Conservation (phyloP, 2,329 filamentous ascomycete genomes). For the Hirsutella minnesotensis region DNA sequence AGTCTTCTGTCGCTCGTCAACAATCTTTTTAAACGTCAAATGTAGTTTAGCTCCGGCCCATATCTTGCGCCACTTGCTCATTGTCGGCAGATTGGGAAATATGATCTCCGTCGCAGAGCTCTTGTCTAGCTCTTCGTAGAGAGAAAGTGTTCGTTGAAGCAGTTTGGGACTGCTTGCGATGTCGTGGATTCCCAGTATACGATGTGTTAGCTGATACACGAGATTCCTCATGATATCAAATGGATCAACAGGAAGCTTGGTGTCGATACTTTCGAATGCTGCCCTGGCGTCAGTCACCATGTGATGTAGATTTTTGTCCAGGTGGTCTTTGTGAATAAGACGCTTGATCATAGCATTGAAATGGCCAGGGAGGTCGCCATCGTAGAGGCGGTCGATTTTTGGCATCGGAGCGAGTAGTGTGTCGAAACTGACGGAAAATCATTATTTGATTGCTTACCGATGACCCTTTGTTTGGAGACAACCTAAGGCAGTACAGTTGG, state of each 20-base stretch:
- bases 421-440: constrained; percentile 16
- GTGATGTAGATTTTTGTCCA: constrained; percentile 24
- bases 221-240: constrained; percentile 40
- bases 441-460: no score
- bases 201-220: constrained; percentile 44
- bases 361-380: constrained; percentile 11
- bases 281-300: constrained; percentile 28
- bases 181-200: constrained; percentile 39
- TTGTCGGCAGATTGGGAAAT: constrained; percentile 38
- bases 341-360: constrained; percentile 18
- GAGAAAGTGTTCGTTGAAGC: constrained; percentile 26
- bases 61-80: constrained; percentile 27
- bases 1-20: constrained; percentile 29
- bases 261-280: constrained; percentile 1
- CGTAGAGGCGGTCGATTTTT: constrained; percentile 8
- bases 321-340: constrained; percentile 24
- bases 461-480: no score
- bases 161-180: constrained; percentile 34
- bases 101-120: constrained; percentile 33
- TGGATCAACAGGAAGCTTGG: constrained; percentile 24
- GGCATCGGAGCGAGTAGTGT: constrained; percentile 18
- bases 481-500: no score
- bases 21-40: constrained; percentile 33
- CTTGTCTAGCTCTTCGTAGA: constrained; percentile 35
- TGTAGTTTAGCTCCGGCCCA: constrained; percentile 35